phyloP scores from a whole-genome alignment of 768 basidiomycete genomes.

The Suillus weaverae region DNA sequence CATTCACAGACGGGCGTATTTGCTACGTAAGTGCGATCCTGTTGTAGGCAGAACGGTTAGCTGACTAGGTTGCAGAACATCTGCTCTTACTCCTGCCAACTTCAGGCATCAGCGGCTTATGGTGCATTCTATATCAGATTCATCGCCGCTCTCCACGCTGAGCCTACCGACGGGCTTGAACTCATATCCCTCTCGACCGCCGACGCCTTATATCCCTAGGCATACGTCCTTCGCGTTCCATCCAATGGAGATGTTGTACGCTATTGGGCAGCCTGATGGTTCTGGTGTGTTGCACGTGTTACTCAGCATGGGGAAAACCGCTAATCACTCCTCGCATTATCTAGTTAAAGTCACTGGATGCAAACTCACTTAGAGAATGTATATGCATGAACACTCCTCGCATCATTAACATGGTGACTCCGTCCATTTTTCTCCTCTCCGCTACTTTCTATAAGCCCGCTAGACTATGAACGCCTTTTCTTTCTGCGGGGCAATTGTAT shows the following conservation, averaged over 20 bases:
- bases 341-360: conserved; percentile 59
- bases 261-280: conserved; percentile 72
- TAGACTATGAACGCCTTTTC: not conserved
- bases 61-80: conserved; percentile 42
- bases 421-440: not conserved
- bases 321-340: conserved; percentile 13
- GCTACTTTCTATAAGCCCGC: not conserved
- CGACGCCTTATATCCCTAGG: conserved; percentile 61
- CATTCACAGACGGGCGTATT: conserved; percentile 84
- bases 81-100: conserved; percentile 55
- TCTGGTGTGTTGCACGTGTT: conserved; percentile 37
- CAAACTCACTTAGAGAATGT: conserved; percentile 39
- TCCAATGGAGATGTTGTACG: conserved; percentile 84
- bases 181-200: conserved; percentile 53
- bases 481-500: not conserved
- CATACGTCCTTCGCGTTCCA: conserved; percentile 75
- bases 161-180: conserved; percentile 55
- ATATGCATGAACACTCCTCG: not conserved
- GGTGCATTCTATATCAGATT: conserved; percentile 54
- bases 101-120: conserved; percentile 68
- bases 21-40: conserved; percentile 62
- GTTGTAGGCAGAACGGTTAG: not conserved
- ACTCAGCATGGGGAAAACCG: not conserved
- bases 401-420: not conserved
- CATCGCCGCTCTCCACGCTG: conserved; percentile 41